Percentiles rank a stretch among this genome's conserved stretches.
Conservation (phyloP, 768 basidiomycete genomes). For the Galerina sulciceps region DNA sequence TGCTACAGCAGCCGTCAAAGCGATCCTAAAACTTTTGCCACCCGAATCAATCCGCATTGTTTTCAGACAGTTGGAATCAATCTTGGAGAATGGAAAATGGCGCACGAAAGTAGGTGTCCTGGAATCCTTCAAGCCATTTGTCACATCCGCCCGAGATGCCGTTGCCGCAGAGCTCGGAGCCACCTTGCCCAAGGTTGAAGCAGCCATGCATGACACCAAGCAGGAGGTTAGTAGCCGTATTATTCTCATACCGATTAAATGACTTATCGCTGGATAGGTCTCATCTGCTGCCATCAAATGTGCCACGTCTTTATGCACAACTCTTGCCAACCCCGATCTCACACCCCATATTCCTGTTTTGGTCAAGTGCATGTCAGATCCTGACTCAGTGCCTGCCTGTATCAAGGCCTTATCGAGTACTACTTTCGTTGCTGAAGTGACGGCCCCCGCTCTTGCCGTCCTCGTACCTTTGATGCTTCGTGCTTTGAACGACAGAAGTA, state of each 20-base stretch:
- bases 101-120: constrained; percentile 91
- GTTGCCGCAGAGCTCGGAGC: constrained; percentile 85
- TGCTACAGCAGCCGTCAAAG: constrained; percentile 79
- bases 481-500: constrained; percentile 92
- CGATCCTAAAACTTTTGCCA: constrained; percentile 83
- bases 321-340: constrained; percentile 93
- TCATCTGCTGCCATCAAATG: constrained; percentile 87
- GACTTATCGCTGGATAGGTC: constrained; percentile 55
- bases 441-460: constrained; percentile 93
- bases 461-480: constrained; percentile 90
- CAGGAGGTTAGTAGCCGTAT: constrained; percentile 63
- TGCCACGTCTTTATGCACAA: constrained; percentile 85
- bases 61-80: constrained; percentile 69
- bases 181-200: constrained; percentile 85
- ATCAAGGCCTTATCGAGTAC: constrained; percentile 95
- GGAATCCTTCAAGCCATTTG: constrained; percentile 81
- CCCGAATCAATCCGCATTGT: constrained; percentile 77
- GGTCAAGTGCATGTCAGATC: constrained; percentile 94
- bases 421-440: constrained; percentile 97
- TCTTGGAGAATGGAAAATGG: constrained; percentile 91
- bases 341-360: constrained; percentile 86
- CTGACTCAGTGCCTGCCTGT: constrained; percentile 85
- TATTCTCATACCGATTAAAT: neutral
- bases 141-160: constrained; percentile 65
- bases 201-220: constrained; percentile 97